A percentile compares a stretch with the other conserved stretches of the same genome.
Evolutionary conservation across 2,329 filamentous ascomycete genomes (phyloP).

Genomic region (Thermothelomyces thermophilus): DNA sequence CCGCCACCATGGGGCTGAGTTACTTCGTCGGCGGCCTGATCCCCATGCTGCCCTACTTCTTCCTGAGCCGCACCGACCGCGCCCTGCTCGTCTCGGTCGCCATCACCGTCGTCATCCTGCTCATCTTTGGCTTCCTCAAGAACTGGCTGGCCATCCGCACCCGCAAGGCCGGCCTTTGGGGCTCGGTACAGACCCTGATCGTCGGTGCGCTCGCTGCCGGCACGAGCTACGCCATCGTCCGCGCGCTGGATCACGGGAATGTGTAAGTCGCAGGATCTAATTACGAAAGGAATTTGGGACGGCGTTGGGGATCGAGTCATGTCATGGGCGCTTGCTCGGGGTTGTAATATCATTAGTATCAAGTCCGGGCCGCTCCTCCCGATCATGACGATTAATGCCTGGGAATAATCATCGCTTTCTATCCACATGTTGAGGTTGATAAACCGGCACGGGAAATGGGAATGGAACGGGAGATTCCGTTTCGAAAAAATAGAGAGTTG

Average conservation of each 20-base stretch:
- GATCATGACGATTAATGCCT: too few relatives aligned
- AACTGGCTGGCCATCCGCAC: slow-evolving; percentile 46
- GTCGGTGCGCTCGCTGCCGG: slow-evolving; percentile 60
- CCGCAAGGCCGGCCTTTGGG: slow-evolving; percentile 47
- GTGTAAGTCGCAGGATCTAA: background rate
- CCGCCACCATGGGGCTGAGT: slow-evolving; percentile 58
- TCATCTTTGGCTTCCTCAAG: slow-evolving; percentile 61
- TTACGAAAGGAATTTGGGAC: too few relatives aligned
- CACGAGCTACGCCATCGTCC: slow-evolving; percentile 57
- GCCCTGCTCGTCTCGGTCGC: slow-evolving; percentile 53
- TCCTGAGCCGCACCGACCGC: slow-evolving; percentile 40
- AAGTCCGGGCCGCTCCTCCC: too few relatives aligned
- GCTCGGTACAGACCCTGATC: slow-evolving; percentile 57
- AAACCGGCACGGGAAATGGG: too few relatives aligned
- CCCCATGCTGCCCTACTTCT: slow-evolving; percentile 65
- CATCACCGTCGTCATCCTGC: slow-evolving; percentile 54
- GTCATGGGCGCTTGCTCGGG: too few relatives aligned
- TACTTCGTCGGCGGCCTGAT: slow-evolving; percentile 66
- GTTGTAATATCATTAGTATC: too few relatives aligned
- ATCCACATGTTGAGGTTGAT: too few relatives aligned
- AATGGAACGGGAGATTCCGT: too few relatives aligned
- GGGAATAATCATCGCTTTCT: too few relatives aligned
- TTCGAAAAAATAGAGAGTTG: too few relatives aligned
- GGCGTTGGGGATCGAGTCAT: too few relatives aligned
- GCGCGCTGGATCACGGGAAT: background rate